phyloP scores from a whole-genome alignment of 331 rosid genomes.

The Telfairia occidentalis region DNA sequence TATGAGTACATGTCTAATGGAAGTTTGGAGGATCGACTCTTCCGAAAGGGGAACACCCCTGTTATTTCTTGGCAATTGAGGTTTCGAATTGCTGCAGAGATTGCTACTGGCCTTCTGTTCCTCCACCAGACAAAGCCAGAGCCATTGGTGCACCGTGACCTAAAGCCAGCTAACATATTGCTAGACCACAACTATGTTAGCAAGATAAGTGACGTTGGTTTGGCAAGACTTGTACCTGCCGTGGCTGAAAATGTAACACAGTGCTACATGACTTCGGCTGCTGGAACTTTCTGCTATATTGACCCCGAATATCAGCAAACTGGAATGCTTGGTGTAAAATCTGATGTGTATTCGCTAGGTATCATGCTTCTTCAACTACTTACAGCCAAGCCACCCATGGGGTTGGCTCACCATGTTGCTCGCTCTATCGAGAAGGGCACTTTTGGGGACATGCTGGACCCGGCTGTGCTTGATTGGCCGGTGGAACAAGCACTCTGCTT shows the following conservation, averaged over 20 bases:
- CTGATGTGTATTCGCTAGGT: slow-evolving; percentile 85
- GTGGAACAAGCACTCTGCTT: slow-evolving; percentile 41
- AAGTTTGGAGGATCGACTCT: slow-evolving; percentile 69
- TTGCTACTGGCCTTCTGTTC: slow-evolving; percentile 69
- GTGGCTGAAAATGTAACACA: slow-evolving; percentile 74
- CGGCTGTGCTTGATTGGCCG: slow-evolving; percentile 63
- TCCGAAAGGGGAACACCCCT: slow-evolving; percentile 30
- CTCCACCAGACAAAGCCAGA: slow-evolving; percentile 94
- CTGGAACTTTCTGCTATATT: slow-evolving; percentile 91
- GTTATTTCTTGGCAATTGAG: slow-evolving; percentile 62
- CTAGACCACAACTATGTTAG: slow-evolving; percentile 65
- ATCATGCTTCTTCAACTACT: slow-evolving; percentile 60
- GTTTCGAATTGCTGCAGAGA: slow-evolving; percentile 69
- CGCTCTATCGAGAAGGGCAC: slow-evolving; percentile 40
- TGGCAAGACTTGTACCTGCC: slow-evolving; percentile 78
- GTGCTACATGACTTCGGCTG: slow-evolving; percentile 65
- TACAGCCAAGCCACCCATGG: slow-evolving; percentile 73
- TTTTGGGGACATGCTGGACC: slow-evolving; percentile 45
- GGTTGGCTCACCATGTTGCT: slow-evolving; percentile 44
- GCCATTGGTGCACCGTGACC: slow-evolving; percentile 88
- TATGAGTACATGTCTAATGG: slow-evolving; percentile 92
- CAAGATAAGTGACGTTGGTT: slow-evolving; percentile 79
- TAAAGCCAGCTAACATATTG: slow-evolving; percentile 79
- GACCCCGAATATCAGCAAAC: slow-evolving; percentile 95
- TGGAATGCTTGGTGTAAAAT: slow-evolving; percentile 87